A percentile compares a stretch with the other conserved stretches of the same genome.
phyloP scores from a whole-genome alignment of 2,329 filamentous ascomycete species.

The Rhexocercosporidium sp. region DNA sequence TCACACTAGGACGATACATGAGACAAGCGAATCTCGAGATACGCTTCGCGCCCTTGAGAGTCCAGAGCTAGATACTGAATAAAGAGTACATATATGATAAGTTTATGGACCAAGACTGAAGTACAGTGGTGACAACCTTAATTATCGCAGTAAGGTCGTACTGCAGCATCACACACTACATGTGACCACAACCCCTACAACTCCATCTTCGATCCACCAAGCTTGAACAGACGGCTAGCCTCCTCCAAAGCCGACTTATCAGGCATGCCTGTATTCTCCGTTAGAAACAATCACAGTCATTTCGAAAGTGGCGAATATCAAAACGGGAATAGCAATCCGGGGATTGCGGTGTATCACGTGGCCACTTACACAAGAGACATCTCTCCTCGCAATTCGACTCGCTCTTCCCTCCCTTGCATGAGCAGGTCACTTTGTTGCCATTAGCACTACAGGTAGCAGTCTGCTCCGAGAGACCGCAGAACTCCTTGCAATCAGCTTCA shows the following conservation, averaged over 20 bases:
- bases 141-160: too few relatives aligned
- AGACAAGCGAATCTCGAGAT: too few relatives aligned
- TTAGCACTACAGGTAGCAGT: slow-evolving; percentile 25
- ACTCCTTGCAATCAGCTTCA: slow-evolving; percentile 30
- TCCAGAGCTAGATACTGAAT: too few relatives aligned
- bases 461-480: slow-evolving; percentile 27
- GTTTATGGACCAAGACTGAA: too few relatives aligned
- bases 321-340: background rate
- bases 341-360: slow-evolving; percentile 14
- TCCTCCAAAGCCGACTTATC: slow-evolving; percentile 28
- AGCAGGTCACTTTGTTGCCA: slow-evolving; percentile 31
- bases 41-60: too few relatives aligned
- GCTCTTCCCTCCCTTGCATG: slow-evolving; percentile 30
- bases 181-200: slow-evolving; percentile 5
- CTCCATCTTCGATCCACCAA: slow-evolving; percentile 23
- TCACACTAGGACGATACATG: too few relatives aligned
- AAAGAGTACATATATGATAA: too few relatives aligned
- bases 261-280: slow-evolving; percentile 25
- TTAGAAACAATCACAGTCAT: background rate
- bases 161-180: too few relatives aligned
- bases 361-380: slow-evolving; percentile 30
- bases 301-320: background rate
- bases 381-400: slow-evolving; percentile 32
- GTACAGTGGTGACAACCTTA: too few relatives aligned
- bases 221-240: slow-evolving; percentile 24